Base-by-base conservation (phyloP, 441 rosid genomes). In the Populus hybrid region DNA sequence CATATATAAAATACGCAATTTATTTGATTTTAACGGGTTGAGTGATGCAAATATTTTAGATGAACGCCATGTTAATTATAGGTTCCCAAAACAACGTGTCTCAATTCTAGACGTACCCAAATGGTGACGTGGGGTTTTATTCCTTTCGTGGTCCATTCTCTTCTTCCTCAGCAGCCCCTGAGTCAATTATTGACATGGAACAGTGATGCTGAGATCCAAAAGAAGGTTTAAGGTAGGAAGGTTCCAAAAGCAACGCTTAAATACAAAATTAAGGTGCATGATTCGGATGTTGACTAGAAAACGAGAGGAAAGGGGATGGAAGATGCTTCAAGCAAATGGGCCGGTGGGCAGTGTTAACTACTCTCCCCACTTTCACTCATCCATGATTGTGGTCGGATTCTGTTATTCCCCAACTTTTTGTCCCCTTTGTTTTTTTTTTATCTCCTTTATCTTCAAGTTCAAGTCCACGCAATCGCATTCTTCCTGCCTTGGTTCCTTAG, bases 261-360 rank as follows among this genome's bases (percentile, higher is more conserved):
- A 28, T 28, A 40, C 40, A 59, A 72, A 23, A 9, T 59, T 12
- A 75, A 24, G 71, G 6, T 33, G 66, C 9, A 74, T 20, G 38
- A 38, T 26, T 36, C 23, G 1, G 61, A 31, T 66, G 70, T 68
- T 63, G 78, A 50, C 23, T 16, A 7, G 26, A 59, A 68, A 11
- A 7, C 31, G 23, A 56, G 66, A 11, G 18, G 56, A 59, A 69
- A 73, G 64, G 23, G 66, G 40, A 1, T 14, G 63, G 66, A 50
- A 81, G 78, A 82, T 80, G 80, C 84, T 68, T 63, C 11, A 36
- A 73, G 72, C 23, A 78, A 79, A 79, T 74, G 81, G 86, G 88
- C 21, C 83, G 81, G 86, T 79, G 77, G 21, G 66, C 1, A 3
- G 40, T 35, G 2, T 50, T 26, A 7, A 10, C 42, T 16, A 6